Base-by-base conservation (phyloP, 2,329 filamentous ascomycete species). In the Pseudogymnoascus sp. region DNA sequence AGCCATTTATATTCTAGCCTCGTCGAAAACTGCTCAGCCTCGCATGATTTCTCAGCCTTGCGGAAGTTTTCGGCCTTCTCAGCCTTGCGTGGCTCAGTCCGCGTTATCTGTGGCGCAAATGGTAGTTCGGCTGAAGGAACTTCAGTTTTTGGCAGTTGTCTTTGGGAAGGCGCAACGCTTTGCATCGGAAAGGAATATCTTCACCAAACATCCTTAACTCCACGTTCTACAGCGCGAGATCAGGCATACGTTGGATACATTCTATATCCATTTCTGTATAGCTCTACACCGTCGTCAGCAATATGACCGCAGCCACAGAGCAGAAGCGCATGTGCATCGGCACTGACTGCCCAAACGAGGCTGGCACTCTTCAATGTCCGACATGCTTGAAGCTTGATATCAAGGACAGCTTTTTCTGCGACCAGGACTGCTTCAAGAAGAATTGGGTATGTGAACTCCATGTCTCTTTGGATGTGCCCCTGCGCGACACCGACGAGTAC, bases 401-500 rank as follows among this genome's bases (percentile, higher is more conserved):
- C 71, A 87, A 93, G 74, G 91, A 95, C 72, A 96, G 91, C 79
- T 97, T 87, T 78, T 99, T 97, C 79, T 99, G 95, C 80, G 92
- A 92, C 29, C 95, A 99, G 77, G 95, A 97, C 71, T 99, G 95
- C 81, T 99, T 99, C 80, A 97, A 97, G 83, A 88, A 87, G 77
- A 99, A 92, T 81, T 99, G 95, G 95, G 95, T 97, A 86, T 71
- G 85, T 67, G 26, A 21, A 26, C 21, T 31, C 44, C 11, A 50
- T 4, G 31, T 5, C 44, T n/a, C 10, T n/a, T 19, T 11, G 2
- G n/a, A 17, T 15, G 15, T 62, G 38, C 38, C 46, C 46, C 31
- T 2, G 26, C 50, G 26, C 21, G 26, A 62, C 42, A 50, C 31
- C 19, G 38, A 56, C 21, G 33, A 13, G 59, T 37, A 35, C 31